phyloP scores from a whole-genome alignment of 257 asterid species.

The Hygrophila difformis region DNA sequence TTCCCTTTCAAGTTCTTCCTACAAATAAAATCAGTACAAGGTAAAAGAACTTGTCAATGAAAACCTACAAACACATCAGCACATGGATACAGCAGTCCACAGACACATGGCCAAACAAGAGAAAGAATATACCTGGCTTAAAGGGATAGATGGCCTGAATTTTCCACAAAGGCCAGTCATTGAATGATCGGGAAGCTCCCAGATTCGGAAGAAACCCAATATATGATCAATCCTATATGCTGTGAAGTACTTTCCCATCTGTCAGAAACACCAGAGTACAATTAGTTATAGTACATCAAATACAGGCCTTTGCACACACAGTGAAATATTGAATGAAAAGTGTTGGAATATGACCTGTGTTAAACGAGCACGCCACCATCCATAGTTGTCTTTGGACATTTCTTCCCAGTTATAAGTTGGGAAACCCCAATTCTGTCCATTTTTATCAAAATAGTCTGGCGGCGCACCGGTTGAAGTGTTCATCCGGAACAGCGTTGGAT shows the following conservation, averaged over 20 bases:
- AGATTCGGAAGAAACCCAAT: slow-evolving; percentile 88
- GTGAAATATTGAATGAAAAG: background rate
- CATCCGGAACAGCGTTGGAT: slow-evolving; percentile 89
- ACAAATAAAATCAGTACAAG: slow-evolving; percentile 6
- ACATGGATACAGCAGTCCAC: too few relatives aligned
- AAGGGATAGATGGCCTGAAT: slow-evolving; percentile 88
- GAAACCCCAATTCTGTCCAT: slow-evolving; percentile 99
- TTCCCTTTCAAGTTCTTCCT: slow-evolving; percentile 95
- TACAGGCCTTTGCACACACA: background rate
- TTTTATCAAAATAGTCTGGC: slow-evolving; percentile 94
- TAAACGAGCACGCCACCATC: slow-evolving; percentile 97
- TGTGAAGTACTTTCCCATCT: slow-evolving; percentile 97
- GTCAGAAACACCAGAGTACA: slow-evolving; percentile 12
- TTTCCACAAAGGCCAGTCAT: slow-evolving; percentile 96
- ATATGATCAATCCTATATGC: slow-evolving; percentile 96
- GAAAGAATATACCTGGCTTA: slow-evolving; percentile 52
- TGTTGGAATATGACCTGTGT: slow-evolving; percentile 51
- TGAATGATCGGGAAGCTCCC: slow-evolving; percentile 99
- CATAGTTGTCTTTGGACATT: slow-evolving; percentile 96
- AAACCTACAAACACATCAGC: too few relatives aligned
- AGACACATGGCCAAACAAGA: background rate
- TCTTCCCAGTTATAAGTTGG: slow-evolving; percentile 99
- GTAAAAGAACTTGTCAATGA: background rate
- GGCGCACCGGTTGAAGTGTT: slow-evolving; percentile 98
- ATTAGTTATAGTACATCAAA: slow-evolving; percentile 1